phyloP scores from a whole-genome alignment of 2,329 filamentous ascomycete species.

The Penicillium digitatum region DNA sequence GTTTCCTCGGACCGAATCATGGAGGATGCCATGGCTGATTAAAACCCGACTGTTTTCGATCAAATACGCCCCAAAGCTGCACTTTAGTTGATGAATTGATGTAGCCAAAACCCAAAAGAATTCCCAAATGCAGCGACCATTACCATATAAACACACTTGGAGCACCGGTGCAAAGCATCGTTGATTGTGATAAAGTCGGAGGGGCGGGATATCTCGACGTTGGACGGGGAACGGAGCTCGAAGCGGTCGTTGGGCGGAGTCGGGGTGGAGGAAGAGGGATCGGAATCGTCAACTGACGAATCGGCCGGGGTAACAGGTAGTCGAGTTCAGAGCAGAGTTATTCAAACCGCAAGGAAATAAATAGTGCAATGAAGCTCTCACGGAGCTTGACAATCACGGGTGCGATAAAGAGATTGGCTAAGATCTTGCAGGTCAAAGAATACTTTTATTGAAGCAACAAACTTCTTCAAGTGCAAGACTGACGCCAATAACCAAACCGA shows the following conservation, averaged over 20 bases:
- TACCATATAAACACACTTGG: constrained; percentile 7
- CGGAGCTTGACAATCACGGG: background rate
- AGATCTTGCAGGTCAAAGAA: constrained; percentile 1
- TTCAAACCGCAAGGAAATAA: constrained; percentile 5
- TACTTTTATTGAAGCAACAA: constrained; percentile 4
- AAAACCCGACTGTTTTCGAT: background rate
- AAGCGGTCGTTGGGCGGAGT: background rate
- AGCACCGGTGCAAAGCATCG: constrained; percentile 15
- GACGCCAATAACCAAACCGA: background rate
- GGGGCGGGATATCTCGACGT: constrained; percentile 2
- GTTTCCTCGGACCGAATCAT: constrained; percentile 41
- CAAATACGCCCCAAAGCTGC: background rate
- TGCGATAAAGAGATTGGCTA: constrained; percentile 2
- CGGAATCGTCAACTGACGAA: background rate
- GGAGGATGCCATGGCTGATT: constrained; percentile 29
- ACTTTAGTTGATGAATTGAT: background rate
- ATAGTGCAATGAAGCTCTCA: constrained; percentile 11
- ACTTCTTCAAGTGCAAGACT: background rate
- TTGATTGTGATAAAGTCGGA: constrained; percentile 5
- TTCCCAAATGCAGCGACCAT: constrained; percentile 1
- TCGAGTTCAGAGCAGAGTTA: constrained; percentile 2
- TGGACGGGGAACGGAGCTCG: background rate
- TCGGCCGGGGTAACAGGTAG: background rate
- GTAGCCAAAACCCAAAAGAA: background rate
- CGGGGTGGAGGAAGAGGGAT: background rate